Evolutionary conservation across 2,329 filamentous ascomycete genomes (phyloP), one percentile per base, ranked within the genome.

Genomic region (Achaetomium macrosporum): DNA sequence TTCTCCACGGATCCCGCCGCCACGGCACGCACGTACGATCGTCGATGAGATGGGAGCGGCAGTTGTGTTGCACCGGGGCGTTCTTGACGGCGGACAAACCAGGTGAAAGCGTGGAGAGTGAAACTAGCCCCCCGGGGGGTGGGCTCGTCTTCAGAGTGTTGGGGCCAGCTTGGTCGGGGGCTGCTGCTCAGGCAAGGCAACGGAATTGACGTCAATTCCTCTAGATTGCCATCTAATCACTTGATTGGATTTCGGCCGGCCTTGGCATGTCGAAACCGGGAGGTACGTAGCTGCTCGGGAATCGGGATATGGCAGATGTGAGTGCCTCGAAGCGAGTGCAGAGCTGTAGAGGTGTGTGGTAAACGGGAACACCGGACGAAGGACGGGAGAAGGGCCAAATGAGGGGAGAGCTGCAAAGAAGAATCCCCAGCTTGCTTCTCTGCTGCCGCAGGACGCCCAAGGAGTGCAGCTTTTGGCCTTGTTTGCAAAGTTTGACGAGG

Each of bases 131-230:
- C 35, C 35, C 3, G 35, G 35, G 41, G 46, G 44, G 52, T 45
- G 31, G 53, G 51, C 47, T 51, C 25, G 25, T 25, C 25, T 25
- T 2, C 13, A 35, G 45, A 33, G 46, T 44, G 37, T 31, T 36
- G 39, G 20, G 42, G 58, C 59, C 52, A 39, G 41, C 51, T 13
- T 31, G 46, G 51, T 51, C 41, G 47, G 52, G 43, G 49, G 53
- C 56, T 50, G 48, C 50, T 42, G 54, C 46, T 57, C 36, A 57
- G 47, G 51, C 50, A 50, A 46, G 50, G 35, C 51, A 49, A 42
- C 42, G 44, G 55, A 62, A 61, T 62, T 62, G 61, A 60, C 57
- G 57, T 62, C 60, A 62, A 62, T 61, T 62, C 61, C 61, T 55
- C 55, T 61, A 61, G 57, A 60, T 63, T 62, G 58, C 59, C 57